Percentiles rank a stretch among this genome's conserved stretches.
phyloP scores from a whole-genome alignment of 768 basidiomycete genomes.

The Sporobolomyces roseus region DNA sequence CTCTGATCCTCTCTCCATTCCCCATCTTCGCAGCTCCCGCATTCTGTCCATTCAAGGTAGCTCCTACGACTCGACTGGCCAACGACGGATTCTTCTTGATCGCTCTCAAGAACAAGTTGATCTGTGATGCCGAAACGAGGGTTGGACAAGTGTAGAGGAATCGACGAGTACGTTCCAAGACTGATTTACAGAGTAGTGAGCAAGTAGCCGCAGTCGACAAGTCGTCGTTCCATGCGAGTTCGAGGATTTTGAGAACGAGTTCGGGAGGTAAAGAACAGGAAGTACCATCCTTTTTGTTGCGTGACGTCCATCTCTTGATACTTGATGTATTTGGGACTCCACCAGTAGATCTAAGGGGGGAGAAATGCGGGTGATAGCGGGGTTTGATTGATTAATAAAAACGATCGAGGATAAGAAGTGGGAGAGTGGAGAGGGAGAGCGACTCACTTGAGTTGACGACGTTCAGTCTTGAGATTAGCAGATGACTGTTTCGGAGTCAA shows the following conservation, averaged over 20 bases:
- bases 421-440: background rate
- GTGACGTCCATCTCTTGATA: slow-evolving; percentile 14
- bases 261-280: slow-evolving; percentile 21
- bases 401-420: background rate
- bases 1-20: background rate
- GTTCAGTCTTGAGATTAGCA: background rate
- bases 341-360: no score
- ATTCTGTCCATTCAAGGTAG: background rate
- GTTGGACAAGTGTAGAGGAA: slow-evolving; percentile 19
- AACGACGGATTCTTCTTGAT: background rate
- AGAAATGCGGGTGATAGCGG: no score
- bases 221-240: background rate
- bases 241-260: slow-evolving; percentile 22
- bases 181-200: slow-evolving; percentile 13
- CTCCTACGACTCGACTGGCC: background rate
- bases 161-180: slow-evolving; percentile 13
- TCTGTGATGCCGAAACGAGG: background rate
- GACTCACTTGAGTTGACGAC: slow-evolving; percentile 2
- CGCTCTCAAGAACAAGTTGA: slow-evolving; percentile 19
- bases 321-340: no score
- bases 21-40: background rate
- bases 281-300: slow-evolving; percentile 5
- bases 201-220: background rate
- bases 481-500: slow-evolving; percentile 10
- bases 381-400: no score